phyloP scores from a whole-genome alignment of 352 stramenopile genomes.

The Phytophthora meadii region DNA sequence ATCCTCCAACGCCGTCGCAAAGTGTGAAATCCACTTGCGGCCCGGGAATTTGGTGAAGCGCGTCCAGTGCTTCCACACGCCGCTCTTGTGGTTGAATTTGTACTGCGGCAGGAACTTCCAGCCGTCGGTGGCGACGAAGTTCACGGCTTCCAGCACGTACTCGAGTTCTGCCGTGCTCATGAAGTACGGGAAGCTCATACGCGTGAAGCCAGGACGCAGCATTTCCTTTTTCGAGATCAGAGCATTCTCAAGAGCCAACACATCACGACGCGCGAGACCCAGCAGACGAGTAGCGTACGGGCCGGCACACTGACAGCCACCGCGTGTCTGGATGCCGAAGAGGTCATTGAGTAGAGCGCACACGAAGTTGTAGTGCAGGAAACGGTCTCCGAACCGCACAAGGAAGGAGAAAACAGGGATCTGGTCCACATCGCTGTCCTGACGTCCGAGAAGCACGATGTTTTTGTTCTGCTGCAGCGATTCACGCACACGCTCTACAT shows the following conservation, averaged over 20 bases:
- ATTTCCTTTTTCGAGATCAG: conserved; percentile 94
- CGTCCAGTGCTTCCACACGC: conserved; percentile 91
- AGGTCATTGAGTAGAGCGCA: conserved; percentile 98
- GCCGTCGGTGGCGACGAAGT: conserved; percentile 94
- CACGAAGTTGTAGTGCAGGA: conserved; percentile 99
- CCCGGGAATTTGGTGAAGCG: conserved; percentile 61
- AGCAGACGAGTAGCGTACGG: conserved; percentile 95
- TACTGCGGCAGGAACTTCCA: conserved; percentile 96
- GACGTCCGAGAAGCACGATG: conserved; percentile 90
- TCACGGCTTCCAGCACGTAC: conserved; percentile 94
- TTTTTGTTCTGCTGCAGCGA: conserved; percentile 56
- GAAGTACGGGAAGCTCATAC: conserved; percentile 94
- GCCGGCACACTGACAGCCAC: conserved; percentile 90
- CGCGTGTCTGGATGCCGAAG: conserved; percentile 93
- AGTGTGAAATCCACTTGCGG: conserved; percentile 66
- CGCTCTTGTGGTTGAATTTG: conserved; percentile 95
- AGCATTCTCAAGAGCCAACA: conserved; percentile 81
- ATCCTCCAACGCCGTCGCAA: conserved; percentile 40
- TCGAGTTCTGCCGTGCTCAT: conserved; percentile 85
- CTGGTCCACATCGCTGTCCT: conserved; percentile 45
- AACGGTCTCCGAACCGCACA: conserved; percentile 86
- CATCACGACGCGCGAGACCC: conserved; percentile 80
- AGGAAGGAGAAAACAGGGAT: conserved; percentile 97
- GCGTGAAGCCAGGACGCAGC: conserved; percentile 95
- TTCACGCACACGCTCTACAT: conserved; percentile 51